phyloP scores from a whole-genome alignment of 495 filamentous ascomycete genomes.

The Darksidea phi region DNA sequence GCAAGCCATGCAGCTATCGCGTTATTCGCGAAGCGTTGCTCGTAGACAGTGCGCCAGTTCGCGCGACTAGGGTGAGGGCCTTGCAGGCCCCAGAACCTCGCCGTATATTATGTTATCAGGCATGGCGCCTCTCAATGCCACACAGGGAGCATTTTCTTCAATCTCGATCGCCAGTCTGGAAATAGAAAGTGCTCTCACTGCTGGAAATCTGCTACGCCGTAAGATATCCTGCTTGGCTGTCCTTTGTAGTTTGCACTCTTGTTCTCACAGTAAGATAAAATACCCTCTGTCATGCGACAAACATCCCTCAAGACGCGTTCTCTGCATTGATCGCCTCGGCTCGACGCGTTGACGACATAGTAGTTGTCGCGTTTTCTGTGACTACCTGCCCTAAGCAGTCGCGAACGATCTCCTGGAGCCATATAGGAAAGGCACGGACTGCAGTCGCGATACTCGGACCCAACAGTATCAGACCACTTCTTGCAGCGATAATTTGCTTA shows the following conservation, averaged over 20 bases:
- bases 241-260: background rate
- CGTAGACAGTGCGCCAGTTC: too few relatives aligned
- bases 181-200: too few relatives aligned
- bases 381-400: conserved; percentile 24
- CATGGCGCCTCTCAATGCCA: too few relatives aligned
- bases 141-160: too few relatives aligned
- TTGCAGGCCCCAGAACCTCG: too few relatives aligned
- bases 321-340: background rate
- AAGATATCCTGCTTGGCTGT: background rate
- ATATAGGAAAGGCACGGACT: conserved; percentile 36
- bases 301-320: background rate
- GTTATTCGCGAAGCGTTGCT: too few relatives aligned
- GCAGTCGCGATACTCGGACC: conserved; percentile 30
- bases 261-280: background rate
- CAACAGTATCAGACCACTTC: conserved; percentile 31
- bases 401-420: conserved; percentile 36
- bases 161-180: too few relatives aligned
- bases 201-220: too few relatives aligned
- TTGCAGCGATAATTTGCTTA: conserved; percentile 27
- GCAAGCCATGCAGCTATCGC: too few relatives aligned
- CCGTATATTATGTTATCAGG: too few relatives aligned
- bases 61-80: too few relatives aligned
- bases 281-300: too few relatives aligned
- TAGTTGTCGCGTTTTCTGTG: conserved; percentile 26
- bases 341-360: conserved; percentile 8